Conservation (phyloP, 306 rosid species). For the Cucurbita pepo region DNA sequence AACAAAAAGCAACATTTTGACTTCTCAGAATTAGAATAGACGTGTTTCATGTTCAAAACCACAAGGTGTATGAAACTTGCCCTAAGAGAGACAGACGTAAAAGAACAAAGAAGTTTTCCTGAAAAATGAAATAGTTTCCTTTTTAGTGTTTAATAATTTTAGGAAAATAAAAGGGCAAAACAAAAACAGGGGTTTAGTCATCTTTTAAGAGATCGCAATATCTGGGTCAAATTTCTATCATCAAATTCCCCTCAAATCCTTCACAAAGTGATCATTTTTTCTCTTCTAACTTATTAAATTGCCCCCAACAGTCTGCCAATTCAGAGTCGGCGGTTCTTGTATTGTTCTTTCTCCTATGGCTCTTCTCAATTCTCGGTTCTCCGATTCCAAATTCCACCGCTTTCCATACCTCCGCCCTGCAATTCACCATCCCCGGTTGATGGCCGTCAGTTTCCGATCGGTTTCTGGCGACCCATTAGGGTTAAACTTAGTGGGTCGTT, state of each 20-base stretch:
- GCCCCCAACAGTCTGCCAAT: not conserved
- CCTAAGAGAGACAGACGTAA: not conserved
- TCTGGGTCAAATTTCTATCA: slow-evolving; percentile 18
- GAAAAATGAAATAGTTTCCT: not conserved
- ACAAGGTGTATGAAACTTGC: too few species aligned
- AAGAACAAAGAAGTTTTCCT: not conserved
- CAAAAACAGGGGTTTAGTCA: not conserved
- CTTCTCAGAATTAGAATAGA: too few species aligned
- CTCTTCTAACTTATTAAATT: not conserved
- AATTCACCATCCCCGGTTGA: slow-evolving; percentile 16
- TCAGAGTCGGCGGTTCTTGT: not conserved
- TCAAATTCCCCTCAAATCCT: not conserved
- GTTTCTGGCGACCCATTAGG: slow-evolving; percentile 10
- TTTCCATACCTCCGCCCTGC: slow-evolving; percentile 24
- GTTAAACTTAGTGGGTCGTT: slow-evolving; percentile 9
- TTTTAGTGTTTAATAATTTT: not conserved
- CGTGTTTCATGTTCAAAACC: too few species aligned
- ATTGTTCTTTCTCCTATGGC: slow-evolving; percentile 32
- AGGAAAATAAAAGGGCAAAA: slow-evolving; percentile 4
- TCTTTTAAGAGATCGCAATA: slow-evolving; percentile 22
- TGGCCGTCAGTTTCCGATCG: slow-evolving; percentile 9
- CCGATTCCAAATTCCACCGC: slow-evolving; percentile 27
- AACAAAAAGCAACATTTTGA: too few species aligned
- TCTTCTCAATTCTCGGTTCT: slow-evolving; percentile 33
- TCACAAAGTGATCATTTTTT: not conserved